Evolutionary conservation across 495 filamentous ascomycete genomes (phyloP).

Genomic region (Cercophora scortea): DNA sequence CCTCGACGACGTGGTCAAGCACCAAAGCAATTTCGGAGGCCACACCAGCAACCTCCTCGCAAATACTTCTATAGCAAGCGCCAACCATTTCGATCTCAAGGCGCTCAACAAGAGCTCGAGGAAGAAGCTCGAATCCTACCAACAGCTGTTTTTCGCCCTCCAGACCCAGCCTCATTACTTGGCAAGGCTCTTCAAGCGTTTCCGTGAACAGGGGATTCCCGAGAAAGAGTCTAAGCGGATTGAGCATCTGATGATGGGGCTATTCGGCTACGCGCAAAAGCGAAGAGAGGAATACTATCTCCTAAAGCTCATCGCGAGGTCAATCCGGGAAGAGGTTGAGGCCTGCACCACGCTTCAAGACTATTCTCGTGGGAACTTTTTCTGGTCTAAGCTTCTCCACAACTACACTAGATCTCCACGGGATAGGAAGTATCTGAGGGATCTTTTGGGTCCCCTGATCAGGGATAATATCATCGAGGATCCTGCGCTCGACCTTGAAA

Average conservation of each 20-base stretch:
- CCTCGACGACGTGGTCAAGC: constrained; percentile 92
- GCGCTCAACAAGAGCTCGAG: constrained; percentile 93
- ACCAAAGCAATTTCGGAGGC: constrained; percentile 94
- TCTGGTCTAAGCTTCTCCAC: constrained; percentile 79
- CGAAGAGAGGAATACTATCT: constrained; percentile 94
- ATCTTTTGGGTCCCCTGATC: constrained; percentile 74
- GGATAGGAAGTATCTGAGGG: constrained; percentile 85
- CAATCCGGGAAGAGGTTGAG: constrained; percentile 82
- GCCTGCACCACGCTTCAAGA: constrained; percentile 66
- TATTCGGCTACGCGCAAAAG: constrained; percentile 97
- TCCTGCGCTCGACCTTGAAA: constrained; percentile 83
- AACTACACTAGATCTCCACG: constrained; percentile 88
- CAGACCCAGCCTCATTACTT: constrained; percentile 97
- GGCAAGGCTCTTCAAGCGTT: constrained; percentile 71
- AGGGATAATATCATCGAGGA: constrained; percentile 88
- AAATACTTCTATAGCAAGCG: constrained; percentile 78
- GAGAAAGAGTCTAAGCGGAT: constrained; percentile 91
- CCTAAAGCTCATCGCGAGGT: constrained; percentile 75
- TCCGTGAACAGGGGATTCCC: constrained; percentile 75
- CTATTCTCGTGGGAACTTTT: constrained; percentile 82
- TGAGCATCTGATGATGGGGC: constrained; percentile 88
- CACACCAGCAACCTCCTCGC: constrained; percentile 79
- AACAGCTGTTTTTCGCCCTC: constrained; percentile 94
- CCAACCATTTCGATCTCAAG: constrained; percentile 92
- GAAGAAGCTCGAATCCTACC: constrained; percentile 91